A percentile compares a stretch with the other conserved stretches of the same genome.
These are phyloP conservation scores for Saccharomyces hybrid DNA, from an alignment of 1,139 yeast species.

Conservation along the genomic window DNA sequence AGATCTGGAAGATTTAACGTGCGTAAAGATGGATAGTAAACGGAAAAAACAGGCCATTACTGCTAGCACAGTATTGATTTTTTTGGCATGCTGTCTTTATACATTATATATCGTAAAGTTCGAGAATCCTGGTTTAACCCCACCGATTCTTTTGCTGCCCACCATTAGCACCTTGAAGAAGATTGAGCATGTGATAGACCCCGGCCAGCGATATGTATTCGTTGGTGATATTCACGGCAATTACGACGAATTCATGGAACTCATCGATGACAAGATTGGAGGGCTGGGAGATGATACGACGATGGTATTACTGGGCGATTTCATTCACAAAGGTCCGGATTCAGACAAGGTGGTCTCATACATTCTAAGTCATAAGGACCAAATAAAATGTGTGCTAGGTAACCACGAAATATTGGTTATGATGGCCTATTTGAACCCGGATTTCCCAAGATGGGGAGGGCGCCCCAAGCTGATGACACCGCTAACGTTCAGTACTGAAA, in stretches of 20 bases:
- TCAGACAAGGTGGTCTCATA: conserved; percentile 62
- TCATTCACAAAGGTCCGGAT: conserved; percentile 76
- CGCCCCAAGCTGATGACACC: conserved; percentile 5
- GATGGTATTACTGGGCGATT: conserved; percentile 62
- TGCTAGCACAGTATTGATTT: not conserved
- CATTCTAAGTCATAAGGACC: conserved; percentile 43
- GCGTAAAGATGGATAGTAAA: not conserved
- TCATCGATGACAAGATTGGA: conserved; percentile 59
- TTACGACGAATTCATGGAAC: conserved; percentile 43
- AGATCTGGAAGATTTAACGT: not conserved
- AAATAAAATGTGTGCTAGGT: conserved; percentile 71
- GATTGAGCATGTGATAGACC: conserved; percentile 1
- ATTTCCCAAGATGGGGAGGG: not conserved
- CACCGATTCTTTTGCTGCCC: conserved; percentile 4
- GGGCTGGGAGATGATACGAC: conserved; percentile 14
- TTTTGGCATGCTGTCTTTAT: not conserved
- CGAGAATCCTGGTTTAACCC: not conserved
- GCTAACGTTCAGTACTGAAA: conserved; percentile 14
- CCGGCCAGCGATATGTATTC: conserved; percentile 33
- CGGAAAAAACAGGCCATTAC: not conserved
- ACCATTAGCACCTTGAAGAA: conserved; percentile 31
- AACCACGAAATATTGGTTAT: conserved; percentile 50
- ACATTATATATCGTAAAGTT: not conserved
- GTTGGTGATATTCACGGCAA: conserved; percentile 91
- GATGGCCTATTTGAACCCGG: conserved; percentile 26